Evolutionary conservation across 2,329 filamentous ascomycete species (phyloP).

Genomic region (Cladosporium sp.): DNA sequence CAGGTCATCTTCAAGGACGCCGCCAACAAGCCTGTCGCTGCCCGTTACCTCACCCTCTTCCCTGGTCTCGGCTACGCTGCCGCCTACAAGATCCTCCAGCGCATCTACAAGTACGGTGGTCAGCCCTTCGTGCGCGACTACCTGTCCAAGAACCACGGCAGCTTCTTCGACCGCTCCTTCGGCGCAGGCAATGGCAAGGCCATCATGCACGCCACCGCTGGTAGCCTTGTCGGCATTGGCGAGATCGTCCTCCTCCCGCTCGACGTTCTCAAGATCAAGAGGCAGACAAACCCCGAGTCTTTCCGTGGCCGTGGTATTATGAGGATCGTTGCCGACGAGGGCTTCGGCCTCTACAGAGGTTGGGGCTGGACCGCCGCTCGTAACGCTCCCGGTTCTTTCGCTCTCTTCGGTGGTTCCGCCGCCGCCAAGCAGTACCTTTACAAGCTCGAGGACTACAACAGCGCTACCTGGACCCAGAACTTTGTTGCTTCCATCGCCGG

Average conservation of each 20-base stretch:
- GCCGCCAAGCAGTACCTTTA: slow-evolving; percentile 98
- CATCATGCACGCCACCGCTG: slow-evolving; percentile 94
- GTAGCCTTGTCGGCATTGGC: slow-evolving; percentile 92
- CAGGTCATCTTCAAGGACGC: slow-evolving; percentile 91
- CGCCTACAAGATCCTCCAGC: slow-evolving; percentile 95
- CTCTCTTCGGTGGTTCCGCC: slow-evolving; percentile 96
- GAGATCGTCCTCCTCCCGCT: slow-evolving; percentile 94
- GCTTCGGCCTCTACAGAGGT: slow-evolving; percentile 91
- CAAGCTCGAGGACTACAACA: slow-evolving; percentile 90
- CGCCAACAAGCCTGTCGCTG: slow-evolving; percentile 67
- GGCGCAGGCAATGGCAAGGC: slow-evolving; percentile 98
- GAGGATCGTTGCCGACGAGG: slow-evolving; percentile 88
- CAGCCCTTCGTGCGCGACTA: slow-evolving; percentile 95
- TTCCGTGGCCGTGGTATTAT: slow-evolving; percentile 92
- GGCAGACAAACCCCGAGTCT: slow-evolving; percentile 97
- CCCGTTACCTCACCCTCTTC: slow-evolving; percentile 94
- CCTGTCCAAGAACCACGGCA: slow-evolving; percentile 75
- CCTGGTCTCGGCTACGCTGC: slow-evolving; percentile 96
- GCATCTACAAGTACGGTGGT: slow-evolving; percentile 98
- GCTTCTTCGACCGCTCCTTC: slow-evolving; percentile 83
- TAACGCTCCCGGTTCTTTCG: slow-evolving; percentile 95
- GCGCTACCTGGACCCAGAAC: slow-evolving; percentile 91
- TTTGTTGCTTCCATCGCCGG: slow-evolving; percentile 95
- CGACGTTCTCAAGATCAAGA: slow-evolving; percentile 98
- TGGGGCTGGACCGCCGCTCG: slow-evolving; percentile 97